phyloP scores from a whole-genome alignment of 495 filamentous ascomycete genomes.

The Neurospora tetraspora region DNA sequence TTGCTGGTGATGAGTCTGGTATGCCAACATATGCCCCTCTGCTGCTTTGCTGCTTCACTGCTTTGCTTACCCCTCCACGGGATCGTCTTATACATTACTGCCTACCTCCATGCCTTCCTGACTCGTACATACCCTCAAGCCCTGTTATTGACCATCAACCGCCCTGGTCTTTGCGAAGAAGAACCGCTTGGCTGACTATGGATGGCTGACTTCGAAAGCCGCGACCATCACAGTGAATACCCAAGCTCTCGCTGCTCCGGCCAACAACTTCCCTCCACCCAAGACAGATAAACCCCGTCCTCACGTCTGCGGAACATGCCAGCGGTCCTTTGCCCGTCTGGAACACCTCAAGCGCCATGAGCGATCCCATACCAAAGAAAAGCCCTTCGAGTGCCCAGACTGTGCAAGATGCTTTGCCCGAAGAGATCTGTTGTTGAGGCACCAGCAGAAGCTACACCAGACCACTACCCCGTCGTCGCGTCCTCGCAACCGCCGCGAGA shows the following conservation, averaged over 20 bases:
- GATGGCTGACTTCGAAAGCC: slow-evolving; percentile 20
- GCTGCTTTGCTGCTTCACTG: neutral
- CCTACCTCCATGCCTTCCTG: neutral
- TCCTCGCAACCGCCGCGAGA: slow-evolving; percentile 81
- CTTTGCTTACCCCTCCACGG: neutral
- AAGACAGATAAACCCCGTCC: slow-evolving; percentile 97
- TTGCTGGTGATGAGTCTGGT: slow-evolving; percentile 25
- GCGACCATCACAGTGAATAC: slow-evolving; percentile 44
- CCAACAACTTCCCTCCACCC: slow-evolving; percentile 53
- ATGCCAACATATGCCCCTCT: slow-evolving; percentile 7
- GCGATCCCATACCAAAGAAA: slow-evolving; percentile 97
- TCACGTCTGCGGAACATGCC: slow-evolving; percentile 88
- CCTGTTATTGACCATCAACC: neutral
- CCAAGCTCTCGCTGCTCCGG: slow-evolving; percentile 25
- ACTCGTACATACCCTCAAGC: neutral
- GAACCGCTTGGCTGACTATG: neutral
- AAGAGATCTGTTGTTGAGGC: slow-evolving; percentile 81
- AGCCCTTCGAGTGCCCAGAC: slow-evolving; percentile 96
- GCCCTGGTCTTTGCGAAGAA: neutral
- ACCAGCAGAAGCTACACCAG: slow-evolving; percentile 98
- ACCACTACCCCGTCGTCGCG: slow-evolving; percentile 85
- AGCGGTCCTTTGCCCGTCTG: slow-evolving; percentile 84
- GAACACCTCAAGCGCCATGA: slow-evolving; percentile 98
- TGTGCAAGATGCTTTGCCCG: slow-evolving; percentile 93
- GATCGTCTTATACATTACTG: neutral